Conservation (phyloP, 805 yeast genomes). For the Wickerhamiella azymoides region DNA sequence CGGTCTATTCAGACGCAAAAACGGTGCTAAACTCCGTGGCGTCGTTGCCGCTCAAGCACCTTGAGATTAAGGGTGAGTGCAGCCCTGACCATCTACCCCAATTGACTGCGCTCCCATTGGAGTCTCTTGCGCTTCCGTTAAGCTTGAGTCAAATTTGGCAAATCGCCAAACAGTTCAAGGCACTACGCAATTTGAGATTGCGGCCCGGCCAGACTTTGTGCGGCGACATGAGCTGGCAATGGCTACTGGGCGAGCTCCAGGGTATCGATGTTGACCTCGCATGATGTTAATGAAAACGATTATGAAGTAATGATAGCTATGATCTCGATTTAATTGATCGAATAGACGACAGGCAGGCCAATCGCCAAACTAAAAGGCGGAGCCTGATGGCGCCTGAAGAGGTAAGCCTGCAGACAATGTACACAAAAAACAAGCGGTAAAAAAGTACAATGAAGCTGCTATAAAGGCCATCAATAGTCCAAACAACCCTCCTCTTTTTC, state of each 20-base stretch:
- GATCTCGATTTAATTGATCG: too few species aligned
- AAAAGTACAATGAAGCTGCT: too few species aligned
- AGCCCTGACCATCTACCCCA: not conserved
- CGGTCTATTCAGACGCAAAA: not conserved
- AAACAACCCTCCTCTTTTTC: too few species aligned
- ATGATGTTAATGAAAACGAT: not conserved
- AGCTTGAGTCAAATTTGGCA: not conserved
- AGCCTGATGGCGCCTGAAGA: too few species aligned
- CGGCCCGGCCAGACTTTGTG: not conserved
- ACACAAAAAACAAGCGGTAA: too few species aligned
- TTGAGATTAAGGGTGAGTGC: not conserved
- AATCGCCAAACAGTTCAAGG: not conserved
- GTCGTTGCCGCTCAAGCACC: not conserved
- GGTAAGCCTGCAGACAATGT: too few species aligned
- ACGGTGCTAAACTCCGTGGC: not conserved
- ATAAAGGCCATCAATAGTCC: too few species aligned
- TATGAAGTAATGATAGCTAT: too few species aligned
- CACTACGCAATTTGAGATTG: not conserved
- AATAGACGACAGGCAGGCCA: too few species aligned
- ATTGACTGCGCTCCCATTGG: not conserved
- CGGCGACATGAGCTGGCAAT: not conserved
- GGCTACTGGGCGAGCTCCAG: not conserved
- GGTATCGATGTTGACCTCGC: not conserved
- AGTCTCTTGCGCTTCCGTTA: not conserved
- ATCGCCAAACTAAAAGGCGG: too few species aligned